These are phyloP conservation scores for Moesziomyces antarcticus DNA, from an alignment of 1,284 basidiomycete genomes.

Conservation along the genomic window DNA sequence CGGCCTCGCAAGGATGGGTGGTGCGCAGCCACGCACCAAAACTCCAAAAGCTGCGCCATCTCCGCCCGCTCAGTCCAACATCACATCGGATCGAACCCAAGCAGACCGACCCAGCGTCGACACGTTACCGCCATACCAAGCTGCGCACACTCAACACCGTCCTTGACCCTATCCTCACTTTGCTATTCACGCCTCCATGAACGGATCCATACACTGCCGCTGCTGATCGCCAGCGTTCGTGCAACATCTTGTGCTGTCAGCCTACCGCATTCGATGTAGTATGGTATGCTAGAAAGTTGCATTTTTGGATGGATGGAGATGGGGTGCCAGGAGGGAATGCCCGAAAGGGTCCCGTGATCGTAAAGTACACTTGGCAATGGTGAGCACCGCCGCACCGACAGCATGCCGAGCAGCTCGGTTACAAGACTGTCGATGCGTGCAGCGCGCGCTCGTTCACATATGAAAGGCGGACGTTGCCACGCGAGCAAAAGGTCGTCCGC, in stretches of 20 bases:
- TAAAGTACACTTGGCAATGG: slow-evolving; percentile 12
- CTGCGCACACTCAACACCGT: not conserved
- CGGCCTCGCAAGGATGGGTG: slow-evolving; percentile 36
- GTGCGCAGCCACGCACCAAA: slow-evolving; percentile 33
- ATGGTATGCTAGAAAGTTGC: slow-evolving; percentile 28
- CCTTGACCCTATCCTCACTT: not conserved
- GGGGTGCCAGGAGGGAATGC: slow-evolving; percentile 8
- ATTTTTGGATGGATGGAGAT: slow-evolving; percentile 28
- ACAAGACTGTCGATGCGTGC: slow-evolving; percentile 1
- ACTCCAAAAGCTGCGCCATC: not conserved
- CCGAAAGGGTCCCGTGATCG: slow-evolving; percentile 3
- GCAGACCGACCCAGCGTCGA: slow-evolving; percentile 12
- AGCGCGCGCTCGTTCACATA: slow-evolving; percentile 9
- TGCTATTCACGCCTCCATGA: not conserved
- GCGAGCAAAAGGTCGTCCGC: slow-evolving; percentile 18
- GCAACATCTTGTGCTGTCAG: not conserved
- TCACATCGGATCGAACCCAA: not conserved
- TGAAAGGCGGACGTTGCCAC: slow-evolving; percentile 23
- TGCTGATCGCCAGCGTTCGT: no score
- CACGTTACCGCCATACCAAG: slow-evolving; percentile 26
- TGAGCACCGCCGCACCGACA: not conserved
- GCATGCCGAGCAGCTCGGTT: slow-evolving; percentile 21
- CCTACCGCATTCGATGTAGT: not conserved
- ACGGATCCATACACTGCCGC: no score
- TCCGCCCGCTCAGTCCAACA: no score